Evolutionary conservation across 1,284 basidiomycete species (phyloP), one percentile per base, ranked within the genome.

Genomic region (Ustilago sp.): DNA sequence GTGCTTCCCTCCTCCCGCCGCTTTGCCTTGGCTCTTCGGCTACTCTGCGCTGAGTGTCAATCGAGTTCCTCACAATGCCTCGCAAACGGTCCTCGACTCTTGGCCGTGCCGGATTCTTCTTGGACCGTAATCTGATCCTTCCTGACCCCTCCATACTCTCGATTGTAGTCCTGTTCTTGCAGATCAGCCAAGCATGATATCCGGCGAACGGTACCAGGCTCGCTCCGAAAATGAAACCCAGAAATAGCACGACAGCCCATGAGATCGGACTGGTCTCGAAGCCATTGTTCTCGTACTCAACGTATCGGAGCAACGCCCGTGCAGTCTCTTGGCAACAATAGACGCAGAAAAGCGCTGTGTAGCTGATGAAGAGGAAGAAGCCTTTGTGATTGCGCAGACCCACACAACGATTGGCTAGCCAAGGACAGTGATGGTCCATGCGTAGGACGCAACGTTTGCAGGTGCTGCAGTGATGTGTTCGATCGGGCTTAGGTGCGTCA

Each of bases 361-460:
- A 87, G 32, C 45, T 28, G 32, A 87, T 71, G 56, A 87, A 86
- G 28, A 86, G 80, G 31, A 87, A 75, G 64, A 87, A 87, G 34
- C 83, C 77, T 56, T 86, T 86, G 76, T 87, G 86, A 50, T 87
- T 87, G 17, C 82, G 63, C 17, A 83, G 68, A 3, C 84, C 86
- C 8, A 86, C 80, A 59, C 86, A 87, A 31, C 82, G 80, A 84
- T 93, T 93, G 82, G 79, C 81, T 23, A 85, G 66, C 83, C 83
- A 85, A 34, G 83, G 83, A 53, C 83, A 85, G 64, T 93, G 59
- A 93, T 91, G 82, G 50, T 83, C 82, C 82, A 83, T 83, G 23
- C 77, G 63, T 28, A 85, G 75, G 8, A 77, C 65, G 36, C 74
- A 85, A 50, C 77, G 74, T 48, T 72, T 54, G 68, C 84, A 85